phyloP scores from a whole-genome alignment of 2,329 filamentous ascomycete species.

The Metarhizium rileyi region DNA sequence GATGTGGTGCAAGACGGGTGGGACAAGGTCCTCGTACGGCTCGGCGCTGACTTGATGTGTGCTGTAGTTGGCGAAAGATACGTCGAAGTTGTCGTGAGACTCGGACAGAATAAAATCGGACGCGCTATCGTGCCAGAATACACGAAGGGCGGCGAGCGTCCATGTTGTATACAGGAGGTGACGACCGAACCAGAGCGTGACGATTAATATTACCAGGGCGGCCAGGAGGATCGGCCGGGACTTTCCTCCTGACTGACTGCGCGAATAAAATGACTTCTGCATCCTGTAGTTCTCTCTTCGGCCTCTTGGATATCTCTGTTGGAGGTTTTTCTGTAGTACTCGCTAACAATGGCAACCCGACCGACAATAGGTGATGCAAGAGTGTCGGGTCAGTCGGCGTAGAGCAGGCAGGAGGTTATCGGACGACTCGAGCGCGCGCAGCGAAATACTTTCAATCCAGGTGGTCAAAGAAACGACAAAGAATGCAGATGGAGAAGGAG shows the following conservation, averaged over 20 bases:
- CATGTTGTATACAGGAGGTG: conserved; percentile 16
- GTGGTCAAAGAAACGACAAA: no score
- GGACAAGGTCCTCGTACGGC: conserved; percentile 20
- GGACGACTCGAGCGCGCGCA: neutral
- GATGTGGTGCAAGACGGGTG: conserved; percentile 26
- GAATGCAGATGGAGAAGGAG: no score
- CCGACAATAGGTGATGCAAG: neutral
- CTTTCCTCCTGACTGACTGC: conserved; percentile 5
- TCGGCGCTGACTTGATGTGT: conserved; percentile 17
- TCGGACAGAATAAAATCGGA: conserved; percentile 19
- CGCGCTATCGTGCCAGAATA: conserved; percentile 16
- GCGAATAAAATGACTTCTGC: conserved; percentile 5
- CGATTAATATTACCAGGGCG: conserved; percentile 4
- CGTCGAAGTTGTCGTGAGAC: conserved; percentile 19
- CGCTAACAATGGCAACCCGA: neutral
- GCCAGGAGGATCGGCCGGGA: conserved; percentile 6
- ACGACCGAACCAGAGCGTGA: conserved; percentile 10
- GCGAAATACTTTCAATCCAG: no score
- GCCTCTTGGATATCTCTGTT: no score
- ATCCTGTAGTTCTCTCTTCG: neutral
- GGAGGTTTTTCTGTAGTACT: no score
- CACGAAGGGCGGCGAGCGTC: conserved; percentile 19
- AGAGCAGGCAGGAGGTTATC: neutral
- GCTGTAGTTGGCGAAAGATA: conserved; percentile 24
- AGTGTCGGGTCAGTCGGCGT: neutral